phyloP scores from a whole-genome alignment of 164 flowering plant genomes.

The Tinospora cordifolia region DNA sequence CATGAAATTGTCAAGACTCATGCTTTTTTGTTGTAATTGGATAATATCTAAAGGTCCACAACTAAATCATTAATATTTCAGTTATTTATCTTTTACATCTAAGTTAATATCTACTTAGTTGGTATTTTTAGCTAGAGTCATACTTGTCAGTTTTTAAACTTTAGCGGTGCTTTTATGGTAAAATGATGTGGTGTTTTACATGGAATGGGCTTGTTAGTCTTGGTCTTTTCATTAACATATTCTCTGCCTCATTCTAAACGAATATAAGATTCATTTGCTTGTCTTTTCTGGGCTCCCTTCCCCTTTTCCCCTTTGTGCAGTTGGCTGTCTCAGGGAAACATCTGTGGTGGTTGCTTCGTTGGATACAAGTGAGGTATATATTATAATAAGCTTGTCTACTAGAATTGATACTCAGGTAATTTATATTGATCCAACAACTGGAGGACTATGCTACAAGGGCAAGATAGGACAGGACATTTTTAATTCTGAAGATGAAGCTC shows the following conservation, averaged over 20 bases:
- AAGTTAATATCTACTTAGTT: too few species aligned
- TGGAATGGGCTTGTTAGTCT: neutral
- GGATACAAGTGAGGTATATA: constrained; percentile 72
- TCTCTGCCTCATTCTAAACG: neutral
- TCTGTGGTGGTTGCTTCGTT: constrained; percentile 65
- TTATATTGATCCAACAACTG: constrained; percentile 89
- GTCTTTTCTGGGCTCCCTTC: neutral
- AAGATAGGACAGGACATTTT: constrained; percentile 70
- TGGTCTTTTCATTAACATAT: neutral
- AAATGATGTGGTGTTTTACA: neutral
- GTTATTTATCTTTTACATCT: too few species aligned
- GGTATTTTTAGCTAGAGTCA: too few species aligned
- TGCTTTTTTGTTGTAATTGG: too few species aligned
- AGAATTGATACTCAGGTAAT: constrained; percentile 80
- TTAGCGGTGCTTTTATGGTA: neutral
- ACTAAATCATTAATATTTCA: too few species aligned
- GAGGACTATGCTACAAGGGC: constrained; percentile 53
- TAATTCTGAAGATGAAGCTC: constrained; percentile 60
- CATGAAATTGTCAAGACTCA: too few species aligned
- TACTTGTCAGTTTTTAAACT: neutral
- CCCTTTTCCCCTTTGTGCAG: constrained; percentile 27
- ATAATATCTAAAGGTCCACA: too few species aligned
- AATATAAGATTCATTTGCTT: neutral
- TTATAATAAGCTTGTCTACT: constrained; percentile 60
- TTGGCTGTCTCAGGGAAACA: constrained; percentile 47